Evolutionary conservation across 257 asterid species (phyloP), one percentile per base, ranked within the genome.

Genomic region (Solanum ossicruentum): DNA sequence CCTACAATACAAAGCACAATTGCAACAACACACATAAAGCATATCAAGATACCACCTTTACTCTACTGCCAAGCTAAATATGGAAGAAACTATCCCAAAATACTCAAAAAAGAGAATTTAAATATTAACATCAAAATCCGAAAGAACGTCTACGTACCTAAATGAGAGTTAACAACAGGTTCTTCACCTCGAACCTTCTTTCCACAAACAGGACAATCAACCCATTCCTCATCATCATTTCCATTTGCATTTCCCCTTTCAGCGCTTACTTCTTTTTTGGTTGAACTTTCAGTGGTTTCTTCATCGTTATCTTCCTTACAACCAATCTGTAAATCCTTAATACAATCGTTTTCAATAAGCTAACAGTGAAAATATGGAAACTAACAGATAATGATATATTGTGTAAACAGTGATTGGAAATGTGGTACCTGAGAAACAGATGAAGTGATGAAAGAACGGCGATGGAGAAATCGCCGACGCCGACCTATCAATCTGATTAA

Each of bases 141-240:
- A 75, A 51, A 11, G 41, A 51, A 49, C 39, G 5, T 21, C 6
- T 4, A 51, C 10, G 60, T 85, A 96, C 99, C 98, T 88, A 96
- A 86, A 90, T 96, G 99, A 85, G 97, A 91, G 88, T 96, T 96
- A 88, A 93, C 88, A 16, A 86, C 41, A 80, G 87, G 87, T 86
- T 91, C 92, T n/a, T 85, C 80, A 13, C 92, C 90, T 5, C 90
- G 98, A 63, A 96, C 78, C 32, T 77, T 82, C 56, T 52, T 81
- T 28, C 94, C 95, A 66, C 99, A 96, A 20, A 96, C 92, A 3
- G 99, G 99, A 81, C 99, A 96, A 51, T 84, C 86, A 77, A 91
- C 95, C 87, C 85, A 87, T 75, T 88, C 91, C n/a, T 87, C 56
- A 52, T 54, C 87, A 12, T 83, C 60, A 39, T 54, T 79, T 72